Base-by-base conservation (phyloP, 2,329 filamentous ascomycete genomes). In the Penicillium sp. region DNA sequence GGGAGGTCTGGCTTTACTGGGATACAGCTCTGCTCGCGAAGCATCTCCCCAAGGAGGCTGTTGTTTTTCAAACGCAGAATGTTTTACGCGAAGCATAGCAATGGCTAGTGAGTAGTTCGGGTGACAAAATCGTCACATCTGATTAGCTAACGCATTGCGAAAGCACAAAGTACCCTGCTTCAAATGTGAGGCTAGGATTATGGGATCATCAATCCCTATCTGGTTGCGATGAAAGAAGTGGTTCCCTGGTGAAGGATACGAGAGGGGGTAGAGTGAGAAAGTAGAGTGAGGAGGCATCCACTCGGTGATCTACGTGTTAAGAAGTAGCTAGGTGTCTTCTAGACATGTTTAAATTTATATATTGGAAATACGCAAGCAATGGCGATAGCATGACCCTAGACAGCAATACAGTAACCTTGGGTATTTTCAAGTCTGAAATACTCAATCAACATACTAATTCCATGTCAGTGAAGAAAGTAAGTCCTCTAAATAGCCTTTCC, bases 1-100 rank as follows among this genome's bases (percentile, higher is more conserved):
- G 43, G 39, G 57, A 59, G 45, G 57, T 59, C 5, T 59, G 57
- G 57, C 52, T 59, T 2, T 59, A 59, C 25, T 59, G 52, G 57
- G 57, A 59, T 38, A 59, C 52, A 45, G 54, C 52, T 41, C 17
- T 55, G 51, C 51, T 55, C 12, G 38, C 28, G 31, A 34, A 48
- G 14, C 34, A 50, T 51, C 45, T 59, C n/a, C 57, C 52, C 22
- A 8, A 42, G 12, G 57, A 59, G n/a, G 52, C 57, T 37, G 51
- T 59, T 4, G 57, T 55, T 20, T 59, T 59, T 35, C 35, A 50
- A 51, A 42, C 53, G 39, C 41, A 55, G 31, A 55, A 55, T 48
- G 17, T 55, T 14, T n/a, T 55, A 37, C 39, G 35, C 7, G 14
- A 45, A 38, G 35, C 34, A 39, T 52, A 10, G 39, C n/a, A 22